Conservation (phyloP, 2,329 filamentous ascomycete species). For the Aspergillus unguis region DNA sequence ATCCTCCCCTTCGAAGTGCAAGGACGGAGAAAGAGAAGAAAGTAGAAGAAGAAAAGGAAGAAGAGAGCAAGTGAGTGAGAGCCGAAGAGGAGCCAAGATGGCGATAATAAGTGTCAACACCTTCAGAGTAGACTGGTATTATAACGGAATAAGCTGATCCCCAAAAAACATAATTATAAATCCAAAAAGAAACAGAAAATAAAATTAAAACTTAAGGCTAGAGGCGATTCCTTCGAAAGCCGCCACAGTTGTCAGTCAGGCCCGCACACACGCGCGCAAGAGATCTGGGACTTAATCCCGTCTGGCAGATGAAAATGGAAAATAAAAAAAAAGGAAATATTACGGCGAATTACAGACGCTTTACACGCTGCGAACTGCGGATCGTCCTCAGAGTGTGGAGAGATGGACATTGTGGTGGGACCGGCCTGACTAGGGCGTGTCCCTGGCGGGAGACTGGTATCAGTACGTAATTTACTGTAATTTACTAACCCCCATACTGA, state of each 20-base stretch:
- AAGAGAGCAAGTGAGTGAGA: slow-evolving; percentile 10
- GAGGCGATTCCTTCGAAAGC: slow-evolving; percentile 16
- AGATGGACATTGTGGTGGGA: slow-evolving; percentile 25
- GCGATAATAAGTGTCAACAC: slow-evolving; percentile 18
- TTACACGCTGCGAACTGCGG: slow-evolving; percentile 31
- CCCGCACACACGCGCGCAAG: slow-evolving; percentile 20
- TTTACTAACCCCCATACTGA: neutral
- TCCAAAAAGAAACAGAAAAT: slow-evolving; percentile 14
- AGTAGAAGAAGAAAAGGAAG: slow-evolving; percentile 19
- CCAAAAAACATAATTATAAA: slow-evolving; percentile 11
- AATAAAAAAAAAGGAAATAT: slow-evolving; percentile 13
- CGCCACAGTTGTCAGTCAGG: slow-evolving; percentile 17
- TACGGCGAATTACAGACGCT: slow-evolving; percentile 31
- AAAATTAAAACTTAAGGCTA: slow-evolving; percentile 7
- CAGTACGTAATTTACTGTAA: neutral
- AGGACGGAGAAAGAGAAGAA: slow-evolving; percentile 14
- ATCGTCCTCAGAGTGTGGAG: slow-evolving; percentile 29
- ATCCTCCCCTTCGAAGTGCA: slow-evolving; percentile 15
- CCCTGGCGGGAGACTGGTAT: neutral
- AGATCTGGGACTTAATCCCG: slow-evolving; percentile 5
- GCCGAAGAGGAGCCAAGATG: slow-evolving; percentile 11
- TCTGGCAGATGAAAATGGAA: neutral
- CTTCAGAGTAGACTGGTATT: neutral
- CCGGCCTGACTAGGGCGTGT: slow-evolving; percentile 24
- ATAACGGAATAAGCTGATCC: slow-evolving; percentile 2